Evolutionary conservation across 2,329 filamentous ascomycete genomes (phyloP).

Genomic region (Chaetomiaceae sp.): DNA sequence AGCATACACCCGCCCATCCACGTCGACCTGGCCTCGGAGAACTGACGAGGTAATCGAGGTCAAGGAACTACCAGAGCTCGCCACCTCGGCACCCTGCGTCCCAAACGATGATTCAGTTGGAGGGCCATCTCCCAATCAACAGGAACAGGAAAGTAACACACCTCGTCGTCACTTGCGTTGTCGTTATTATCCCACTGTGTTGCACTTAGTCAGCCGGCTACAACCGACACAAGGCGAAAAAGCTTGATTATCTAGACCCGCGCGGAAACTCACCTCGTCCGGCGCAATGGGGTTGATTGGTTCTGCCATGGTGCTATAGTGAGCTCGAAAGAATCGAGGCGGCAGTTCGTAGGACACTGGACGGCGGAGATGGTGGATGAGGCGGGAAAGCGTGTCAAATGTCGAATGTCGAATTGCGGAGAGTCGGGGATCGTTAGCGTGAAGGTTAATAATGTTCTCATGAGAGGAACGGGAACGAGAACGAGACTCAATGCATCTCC

Average conservation of each 20-base stretch:
- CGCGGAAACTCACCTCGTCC: constrained; percentile 7
- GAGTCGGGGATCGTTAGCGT: neutral
- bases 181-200: constrained; percentile 3
- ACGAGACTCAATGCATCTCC: neutral
- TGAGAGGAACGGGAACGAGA: no score
- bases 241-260: neutral
- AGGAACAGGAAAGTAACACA: neutral
- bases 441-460: no score
- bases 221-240: neutral
- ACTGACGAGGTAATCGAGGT: constrained; percentile 21
- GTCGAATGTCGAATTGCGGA: neutral
- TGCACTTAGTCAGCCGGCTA: neutral
- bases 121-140: neutral
- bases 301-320: neutral
- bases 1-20: constrained; percentile 34
- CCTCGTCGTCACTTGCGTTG: constrained; percentile 9
- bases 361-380: neutral
- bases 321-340: neutral
- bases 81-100: constrained; percentile 10
- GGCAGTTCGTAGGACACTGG: neutral
- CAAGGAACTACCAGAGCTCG: constrained; percentile 12
- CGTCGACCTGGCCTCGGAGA: constrained; percentile 25
- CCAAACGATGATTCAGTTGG: neutral
- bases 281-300: neutral
- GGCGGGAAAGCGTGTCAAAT: neutral